phyloP scores from a whole-genome alignment of 139 green algal genomes.

The Dunaliella sp. region DNA sequence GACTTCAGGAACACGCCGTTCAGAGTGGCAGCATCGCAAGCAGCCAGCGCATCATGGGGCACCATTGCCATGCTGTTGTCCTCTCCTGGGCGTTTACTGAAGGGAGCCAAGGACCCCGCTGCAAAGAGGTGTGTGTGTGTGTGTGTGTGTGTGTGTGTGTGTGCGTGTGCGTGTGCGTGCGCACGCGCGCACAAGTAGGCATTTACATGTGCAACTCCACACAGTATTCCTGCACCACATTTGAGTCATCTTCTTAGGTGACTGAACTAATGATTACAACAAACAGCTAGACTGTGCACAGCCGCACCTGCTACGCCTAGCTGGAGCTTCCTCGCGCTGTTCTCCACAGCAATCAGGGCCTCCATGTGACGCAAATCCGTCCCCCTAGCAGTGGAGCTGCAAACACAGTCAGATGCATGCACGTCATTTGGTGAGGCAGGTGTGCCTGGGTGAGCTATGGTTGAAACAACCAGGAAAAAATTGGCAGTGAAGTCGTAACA shows the following conservation, averaged over 20 bases:
- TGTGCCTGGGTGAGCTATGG: no score
- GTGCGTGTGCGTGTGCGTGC: neutral
- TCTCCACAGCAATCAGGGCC: neutral
- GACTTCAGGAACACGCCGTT: slow-evolving; percentile 49
- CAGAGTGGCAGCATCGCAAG: slow-evolving; percentile 50
- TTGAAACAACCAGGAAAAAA: no score
- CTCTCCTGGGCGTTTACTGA: neutral
- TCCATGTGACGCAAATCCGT: neutral
- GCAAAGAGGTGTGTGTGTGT: neutral
- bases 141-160: neutral
- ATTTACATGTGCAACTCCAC: no score
- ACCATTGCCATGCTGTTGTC: slow-evolving; percentile 19
- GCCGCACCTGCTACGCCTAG: neutral
- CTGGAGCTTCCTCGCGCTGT: neutral
- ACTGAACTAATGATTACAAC: no score
- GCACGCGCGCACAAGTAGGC: neutral
- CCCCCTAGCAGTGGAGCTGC: neutral
- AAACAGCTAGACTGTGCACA: no score
- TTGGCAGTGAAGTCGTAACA: no score
- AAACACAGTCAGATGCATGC: neutral
- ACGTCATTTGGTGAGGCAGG: no score
- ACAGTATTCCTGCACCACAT: no score
- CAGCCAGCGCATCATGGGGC: slow-evolving; percentile 48
- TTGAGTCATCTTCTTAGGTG: no score
- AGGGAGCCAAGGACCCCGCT: neutral